Evolutionary conservation across 2,329 filamentous ascomycete species (phyloP).

Genomic region (Calonectria henricotiae): DNA sequence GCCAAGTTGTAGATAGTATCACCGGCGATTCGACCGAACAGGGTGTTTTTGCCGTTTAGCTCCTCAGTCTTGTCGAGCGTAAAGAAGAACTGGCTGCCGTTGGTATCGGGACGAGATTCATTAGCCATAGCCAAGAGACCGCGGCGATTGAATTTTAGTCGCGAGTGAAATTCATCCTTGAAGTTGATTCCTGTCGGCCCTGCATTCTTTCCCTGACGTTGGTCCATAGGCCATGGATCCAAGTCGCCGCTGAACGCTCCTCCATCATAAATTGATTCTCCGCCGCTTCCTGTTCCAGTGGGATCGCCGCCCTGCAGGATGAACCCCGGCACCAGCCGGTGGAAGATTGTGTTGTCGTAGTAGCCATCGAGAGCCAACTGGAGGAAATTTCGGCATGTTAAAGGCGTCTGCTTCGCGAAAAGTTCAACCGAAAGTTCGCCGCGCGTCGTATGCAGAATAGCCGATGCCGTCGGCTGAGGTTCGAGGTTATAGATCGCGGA

Average conservation of each 20-base stretch:
- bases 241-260: constrained; percentile 81
- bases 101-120: constrained; percentile 82
- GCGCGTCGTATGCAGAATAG: constrained; percentile 89
- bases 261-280: constrained; percentile 92
- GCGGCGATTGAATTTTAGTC: constrained; percentile 92
- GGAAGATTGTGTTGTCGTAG: constrained; percentile 94
- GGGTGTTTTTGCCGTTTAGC: constrained; percentile 89
- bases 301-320: constrained; percentile 96
- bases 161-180: constrained; percentile 91
- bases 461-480: constrained; percentile 93
- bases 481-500: constrained; percentile 94
- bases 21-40: constrained; percentile 93
- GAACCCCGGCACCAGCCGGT: constrained; percentile 92
- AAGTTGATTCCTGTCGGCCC: constrained; percentile 74
- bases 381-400: constrained; percentile 95
- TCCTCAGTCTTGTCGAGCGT: constrained; percentile 90
- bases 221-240: constrained; percentile 81
- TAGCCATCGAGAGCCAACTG: constrained; percentile 96
- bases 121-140: constrained; percentile 98
- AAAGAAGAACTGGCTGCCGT: constrained; percentile 98
- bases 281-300: constrained; percentile 91
- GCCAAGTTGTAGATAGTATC: constrained; percentile 97
- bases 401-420: constrained; percentile 93
- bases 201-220: constrained; percentile 75
- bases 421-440: constrained; percentile 94